These are phyloP conservation scores for Didymella sp. DNA, from an alignment of 2,329 filamentous ascomycete genomes.

Conservation along the genomic window DNA sequence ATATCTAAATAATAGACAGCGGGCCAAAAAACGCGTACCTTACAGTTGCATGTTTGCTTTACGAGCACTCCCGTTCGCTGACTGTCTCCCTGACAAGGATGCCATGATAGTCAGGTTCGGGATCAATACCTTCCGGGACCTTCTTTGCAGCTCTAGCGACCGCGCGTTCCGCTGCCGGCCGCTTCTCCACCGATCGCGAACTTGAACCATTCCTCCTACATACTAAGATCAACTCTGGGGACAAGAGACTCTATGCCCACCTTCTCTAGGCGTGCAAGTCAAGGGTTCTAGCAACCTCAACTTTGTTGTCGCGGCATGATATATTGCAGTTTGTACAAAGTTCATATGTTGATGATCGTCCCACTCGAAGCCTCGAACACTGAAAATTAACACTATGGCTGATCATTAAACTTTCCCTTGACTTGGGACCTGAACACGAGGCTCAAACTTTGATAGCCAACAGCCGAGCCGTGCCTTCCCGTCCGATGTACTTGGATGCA, in stretches of 20 bases:
- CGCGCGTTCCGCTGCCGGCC: constrained; percentile 8
- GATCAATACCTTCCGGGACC: background rate
- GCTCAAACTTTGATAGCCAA: constrained; percentile 2
- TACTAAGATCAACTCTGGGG: constrained; percentile 5
- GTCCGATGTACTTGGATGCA: constrained; percentile 1
- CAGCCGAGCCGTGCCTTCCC: constrained; percentile 8
- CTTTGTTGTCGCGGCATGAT: background rate
- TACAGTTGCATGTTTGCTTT: background rate
- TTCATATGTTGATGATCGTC: background rate
- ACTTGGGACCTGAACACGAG: constrained; percentile 1
- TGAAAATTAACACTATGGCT: constrained; percentile 5
- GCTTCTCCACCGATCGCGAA: constrained; percentile 2
- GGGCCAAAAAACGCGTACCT: background rate
- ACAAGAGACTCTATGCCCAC: constrained; percentile 3
- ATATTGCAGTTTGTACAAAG: background rate
- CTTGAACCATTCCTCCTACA: constrained; percentile 1
- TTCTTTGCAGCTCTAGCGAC: constrained; percentile 2
- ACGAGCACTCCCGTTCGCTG: background rate
- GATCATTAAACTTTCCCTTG: constrained; percentile 11
- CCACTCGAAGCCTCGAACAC: background rate
- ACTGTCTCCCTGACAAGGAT: background rate
- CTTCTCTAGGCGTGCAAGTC: background rate
- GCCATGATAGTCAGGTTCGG: background rate
- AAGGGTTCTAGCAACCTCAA: background rate
- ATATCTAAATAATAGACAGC: background rate